Evolutionary conservation across 148 eudicot species (phyloP).

Genomic region (Rhododendron vialii): DNA sequence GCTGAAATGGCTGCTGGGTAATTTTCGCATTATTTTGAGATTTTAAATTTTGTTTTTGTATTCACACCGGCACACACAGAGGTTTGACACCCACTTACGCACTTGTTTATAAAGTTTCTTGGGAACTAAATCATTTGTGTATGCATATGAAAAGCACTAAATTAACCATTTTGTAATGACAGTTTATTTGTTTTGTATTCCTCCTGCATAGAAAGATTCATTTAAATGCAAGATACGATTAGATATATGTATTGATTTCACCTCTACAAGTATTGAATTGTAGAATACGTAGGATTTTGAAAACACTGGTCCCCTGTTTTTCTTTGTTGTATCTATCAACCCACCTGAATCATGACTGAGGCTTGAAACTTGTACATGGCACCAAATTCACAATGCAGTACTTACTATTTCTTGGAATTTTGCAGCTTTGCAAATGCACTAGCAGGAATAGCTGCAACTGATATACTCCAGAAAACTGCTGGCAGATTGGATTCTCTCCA

Average conservation of each 20-base stretch:
- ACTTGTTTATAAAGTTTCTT: background rate
- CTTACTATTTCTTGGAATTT: constrained; percentile 3
- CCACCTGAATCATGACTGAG: background rate
- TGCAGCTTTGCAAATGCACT: constrained; percentile 83
- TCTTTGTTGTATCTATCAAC: background rate
- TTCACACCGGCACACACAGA: background rate
- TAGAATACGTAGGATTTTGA: background rate
- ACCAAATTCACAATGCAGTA: background rate
- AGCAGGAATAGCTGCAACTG: constrained; percentile 69
- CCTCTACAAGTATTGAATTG: background rate
- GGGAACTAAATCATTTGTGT: background rate
- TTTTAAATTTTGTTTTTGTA: background rate
- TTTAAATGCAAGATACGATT: background rate
- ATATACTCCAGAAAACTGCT: constrained; percentile 75
- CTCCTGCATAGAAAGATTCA: background rate
- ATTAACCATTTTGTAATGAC: background rate
- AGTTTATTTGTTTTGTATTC: background rate
- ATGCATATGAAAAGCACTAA: background rate
- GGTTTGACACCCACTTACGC: background rate
- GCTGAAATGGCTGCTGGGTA: constrained; percentile 99
- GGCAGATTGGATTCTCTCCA: constrained; percentile 92
- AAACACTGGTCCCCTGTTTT: background rate
- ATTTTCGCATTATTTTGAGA: background rate
- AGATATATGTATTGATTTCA: background rate
- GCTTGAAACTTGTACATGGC: constrained; percentile 1